Evolutionary conservation across 2,329 filamentous ascomycete genomes (phyloP), one percentile per base, ranked within the genome.

Genomic region (Leptographium procerum): DNA sequence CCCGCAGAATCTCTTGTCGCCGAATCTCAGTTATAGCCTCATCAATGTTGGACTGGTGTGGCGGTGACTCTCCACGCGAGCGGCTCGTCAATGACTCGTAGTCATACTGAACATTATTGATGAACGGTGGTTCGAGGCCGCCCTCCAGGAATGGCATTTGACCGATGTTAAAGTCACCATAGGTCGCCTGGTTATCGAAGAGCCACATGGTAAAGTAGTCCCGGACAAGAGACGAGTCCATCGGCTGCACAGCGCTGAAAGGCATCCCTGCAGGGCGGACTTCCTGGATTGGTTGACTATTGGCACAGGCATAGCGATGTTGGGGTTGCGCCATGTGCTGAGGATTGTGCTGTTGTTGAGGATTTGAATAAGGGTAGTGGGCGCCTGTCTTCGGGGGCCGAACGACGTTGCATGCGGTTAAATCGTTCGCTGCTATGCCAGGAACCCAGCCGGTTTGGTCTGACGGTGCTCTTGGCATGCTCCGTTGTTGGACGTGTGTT

Each of bases 121-220:
- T 78, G 59, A 80, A 77, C 0, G 75, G 71, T 1, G 77, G 78
- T 65, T 79, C 77, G 13, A 80, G 68, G 3, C 77, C 76, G 24
- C 74, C 75, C 52, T 79, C 77, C 6, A 76, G 64, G 58, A 79
- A 80, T 1, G 77, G 75, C 4, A 77, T 64, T 22, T 71, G 72
- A 4, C 73, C 66, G 19, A 77, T 69, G 58, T 68, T 71, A 59
- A 77, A 73, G 6, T 77, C 75, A 40, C 67, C 68, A 52, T 73
- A 75, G 29, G 64, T 69, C 0, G 71, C 70, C 54, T 75, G 73
- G 2, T 73, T 69, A 48, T 79, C 74, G 61, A 81, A 80, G 4
- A 81, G 68, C 78, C 78, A 81, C 19, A 71, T 68, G 24, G 73
- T 75, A 65, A 81, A 80, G 65, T 77, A 77, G 29, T 74, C 72